Conservation (phyloP, 1,284 basidiomycete species). For the Moniliella sp. region DNA sequence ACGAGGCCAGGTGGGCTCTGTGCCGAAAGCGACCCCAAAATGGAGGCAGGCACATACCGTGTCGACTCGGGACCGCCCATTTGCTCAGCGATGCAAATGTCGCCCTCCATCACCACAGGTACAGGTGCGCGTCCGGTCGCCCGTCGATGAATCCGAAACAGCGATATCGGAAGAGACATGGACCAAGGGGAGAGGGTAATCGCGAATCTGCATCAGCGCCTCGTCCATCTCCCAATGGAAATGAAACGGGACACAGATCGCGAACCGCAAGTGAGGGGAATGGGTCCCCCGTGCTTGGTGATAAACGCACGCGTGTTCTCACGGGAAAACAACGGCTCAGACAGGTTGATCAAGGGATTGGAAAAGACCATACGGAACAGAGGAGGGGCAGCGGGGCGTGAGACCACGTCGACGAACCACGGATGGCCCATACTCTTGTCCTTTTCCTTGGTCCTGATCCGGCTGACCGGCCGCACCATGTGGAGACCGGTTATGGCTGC, state of each 20-base stretch:
- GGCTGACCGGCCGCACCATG: no score
- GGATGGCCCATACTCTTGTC: no score
- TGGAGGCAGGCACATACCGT: constrained; percentile 19
- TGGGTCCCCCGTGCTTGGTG: constrained; percentile 46
- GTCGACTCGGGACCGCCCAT: constrained; percentile 46
- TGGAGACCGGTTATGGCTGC: no score
- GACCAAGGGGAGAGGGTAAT: constrained; percentile 44
- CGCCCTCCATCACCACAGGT: constrained; percentile 52
- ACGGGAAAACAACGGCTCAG: constrained; percentile 46
- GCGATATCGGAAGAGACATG: constrained; percentile 35
- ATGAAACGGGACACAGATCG: constrained; percentile 63
- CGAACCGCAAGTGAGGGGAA: constrained; percentile 53
- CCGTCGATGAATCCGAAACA: no score
- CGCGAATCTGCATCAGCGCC: constrained; percentile 49
- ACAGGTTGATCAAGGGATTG: constrained; percentile 44
- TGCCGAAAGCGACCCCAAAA: constrained; percentile 32
- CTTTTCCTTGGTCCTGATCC: no score
- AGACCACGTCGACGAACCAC: no score
- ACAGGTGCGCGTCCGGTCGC: no score
- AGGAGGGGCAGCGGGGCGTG: constrained; percentile 37
- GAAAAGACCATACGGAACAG: constrained; percentile 52
- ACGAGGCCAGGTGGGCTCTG: constrained; percentile 39
- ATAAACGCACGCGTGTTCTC: constrained; percentile 48
- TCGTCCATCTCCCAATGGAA: constrained; percentile 50
- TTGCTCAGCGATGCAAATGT: constrained; percentile 75